These are phyloP conservation scores for Debaryomyces maramus DNA, from an alignment of 805 yeast genomes.

Conservation along the genomic window DNA sequence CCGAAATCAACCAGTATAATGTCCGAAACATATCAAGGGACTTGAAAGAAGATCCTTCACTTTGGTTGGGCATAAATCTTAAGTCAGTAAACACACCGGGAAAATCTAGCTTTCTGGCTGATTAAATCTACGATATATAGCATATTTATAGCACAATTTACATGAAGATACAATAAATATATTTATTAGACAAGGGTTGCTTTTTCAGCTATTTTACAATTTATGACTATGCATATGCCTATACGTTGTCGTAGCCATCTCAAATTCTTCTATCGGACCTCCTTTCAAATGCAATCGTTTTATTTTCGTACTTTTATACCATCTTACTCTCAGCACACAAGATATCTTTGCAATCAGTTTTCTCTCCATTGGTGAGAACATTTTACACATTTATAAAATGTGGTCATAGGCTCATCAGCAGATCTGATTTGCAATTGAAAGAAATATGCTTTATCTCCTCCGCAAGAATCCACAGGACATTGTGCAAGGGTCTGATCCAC, in stretches of 20 bases:
- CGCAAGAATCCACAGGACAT: slow-evolving; percentile 87
- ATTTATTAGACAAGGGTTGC: no score
- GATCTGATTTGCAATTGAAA: slow-evolving; percentile 95
- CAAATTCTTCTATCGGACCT: no score
- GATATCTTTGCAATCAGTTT: slow-evolving; percentile 46
- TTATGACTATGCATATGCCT: no score
- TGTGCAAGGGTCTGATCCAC: slow-evolving; percentile 94
- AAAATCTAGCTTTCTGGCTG: no score
- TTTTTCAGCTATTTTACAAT: no score
- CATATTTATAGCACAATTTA: no score
- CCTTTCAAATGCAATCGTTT: no score
- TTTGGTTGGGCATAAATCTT: slow-evolving; percentile 12
- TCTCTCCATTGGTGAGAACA: slow-evolving; percentile 98
- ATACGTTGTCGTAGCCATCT: no score
- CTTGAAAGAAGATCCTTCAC: slow-evolving; percentile 10
- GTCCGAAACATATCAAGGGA: slow-evolving; percentile 1
- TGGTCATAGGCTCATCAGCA: slow-evolving; percentile 99
- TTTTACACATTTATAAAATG: slow-evolving; percentile 90
- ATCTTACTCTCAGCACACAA: no score
- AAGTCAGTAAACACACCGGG: slow-evolving; percentile 6
- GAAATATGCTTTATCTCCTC: slow-evolving; percentile 88
- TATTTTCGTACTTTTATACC: no score
- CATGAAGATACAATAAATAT: no score
- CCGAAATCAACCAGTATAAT: background rate
- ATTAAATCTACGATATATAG: no score